Percentiles rank a stretch among this genome's conserved stretches.
Evolutionary conservation across 2,329 filamentous ascomycete species (phyloP).

Genomic region (Colletotrichum sp.): DNA sequence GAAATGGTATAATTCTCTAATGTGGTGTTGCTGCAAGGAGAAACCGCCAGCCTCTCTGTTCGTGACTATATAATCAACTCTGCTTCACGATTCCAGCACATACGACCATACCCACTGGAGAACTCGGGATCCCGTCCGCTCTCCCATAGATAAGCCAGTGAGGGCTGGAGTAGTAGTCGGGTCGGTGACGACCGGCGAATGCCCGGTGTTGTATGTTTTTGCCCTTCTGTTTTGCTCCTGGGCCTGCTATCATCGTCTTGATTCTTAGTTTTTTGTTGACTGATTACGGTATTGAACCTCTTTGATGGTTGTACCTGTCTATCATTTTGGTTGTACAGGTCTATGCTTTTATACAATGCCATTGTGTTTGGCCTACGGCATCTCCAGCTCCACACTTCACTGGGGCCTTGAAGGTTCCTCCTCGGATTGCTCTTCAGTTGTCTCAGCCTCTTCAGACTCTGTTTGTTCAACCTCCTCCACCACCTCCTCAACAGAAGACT

Average conservation of each 20-base stretch:
- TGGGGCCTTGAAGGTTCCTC: not conserved
- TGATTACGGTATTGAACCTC: not conserved
- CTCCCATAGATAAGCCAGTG: conserved; percentile 16
- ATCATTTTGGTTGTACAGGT: not conserved
- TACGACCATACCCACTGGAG: conserved; percentile 16
- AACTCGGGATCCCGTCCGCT: conserved; percentile 20
- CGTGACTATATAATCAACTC: not conserved
- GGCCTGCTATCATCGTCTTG: not conserved
- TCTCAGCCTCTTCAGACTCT: not conserved
- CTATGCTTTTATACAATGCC: not conserved
- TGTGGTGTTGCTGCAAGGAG: not conserved
- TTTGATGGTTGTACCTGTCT: not conserved
- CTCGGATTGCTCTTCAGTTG: not conserved
- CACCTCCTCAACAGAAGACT: not conserved
- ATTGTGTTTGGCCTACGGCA: not conserved
- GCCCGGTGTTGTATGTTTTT: not conserved
- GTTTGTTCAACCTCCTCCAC: not conserved
- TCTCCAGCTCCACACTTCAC: not conserved
- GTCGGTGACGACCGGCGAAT: conserved; percentile 5
- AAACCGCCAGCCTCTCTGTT: not conserved
- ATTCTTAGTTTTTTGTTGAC: not conserved
- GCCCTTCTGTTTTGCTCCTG: not conserved
- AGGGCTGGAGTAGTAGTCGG: conserved; percentile 13
- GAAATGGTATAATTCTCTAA: not conserved
- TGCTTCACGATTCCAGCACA: not conserved